These are phyloP conservation scores for Candida jianshihensis DNA, from an alignment of 805 yeast genomes.

Conservation along the genomic window DNA sequence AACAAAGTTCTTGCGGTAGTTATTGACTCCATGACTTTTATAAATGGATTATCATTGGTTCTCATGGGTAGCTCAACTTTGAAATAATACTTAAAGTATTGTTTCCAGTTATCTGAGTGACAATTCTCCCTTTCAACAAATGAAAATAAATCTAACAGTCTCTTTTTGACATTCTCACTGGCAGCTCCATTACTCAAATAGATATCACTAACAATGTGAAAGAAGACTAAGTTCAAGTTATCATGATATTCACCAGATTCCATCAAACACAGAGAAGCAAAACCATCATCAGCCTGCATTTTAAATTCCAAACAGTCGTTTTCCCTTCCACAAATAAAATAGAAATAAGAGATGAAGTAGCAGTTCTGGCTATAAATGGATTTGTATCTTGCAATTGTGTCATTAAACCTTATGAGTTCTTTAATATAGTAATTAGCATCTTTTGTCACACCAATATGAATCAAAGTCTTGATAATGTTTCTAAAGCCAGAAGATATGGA, in stretches of 20 bases:
- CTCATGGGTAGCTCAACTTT: constrained; percentile 13
- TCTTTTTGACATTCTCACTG: constrained; percentile 4
- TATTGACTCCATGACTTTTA: constrained; percentile 21
- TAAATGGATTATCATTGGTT: constrained; percentile 13
- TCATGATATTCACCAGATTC: constrained; percentile 7
- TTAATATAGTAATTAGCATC: constrained; percentile 49
- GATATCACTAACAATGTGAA: constrained; percentile 15
- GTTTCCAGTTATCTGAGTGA: constrained; percentile 13
- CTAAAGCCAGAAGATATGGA: constrained; percentile 33
- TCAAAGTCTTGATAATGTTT: constrained; percentile 31
- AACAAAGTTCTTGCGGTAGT: constrained; percentile 26
- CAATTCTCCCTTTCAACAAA: constrained; percentile 16
- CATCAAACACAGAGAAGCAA: constrained; percentile 9
- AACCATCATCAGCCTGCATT: constrained; percentile 10
- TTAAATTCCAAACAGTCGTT: constrained; percentile 5
- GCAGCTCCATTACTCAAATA: constrained; percentile 3
- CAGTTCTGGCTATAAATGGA: constrained; percentile 10
- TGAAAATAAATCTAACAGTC: constrained; percentile 12
- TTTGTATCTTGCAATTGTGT: constrained; percentile 10
- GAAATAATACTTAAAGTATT: constrained; percentile 17
- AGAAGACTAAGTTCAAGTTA: constrained; percentile 18
- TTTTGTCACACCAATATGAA: constrained; percentile 47
- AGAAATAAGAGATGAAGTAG: constrained; percentile 17
- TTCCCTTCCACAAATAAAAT: constrained; percentile 11
- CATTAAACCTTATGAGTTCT: constrained; percentile 33